Base-by-base conservation (phyloP, 148 eudicot species). In the Camellia granthamiana region DNA sequence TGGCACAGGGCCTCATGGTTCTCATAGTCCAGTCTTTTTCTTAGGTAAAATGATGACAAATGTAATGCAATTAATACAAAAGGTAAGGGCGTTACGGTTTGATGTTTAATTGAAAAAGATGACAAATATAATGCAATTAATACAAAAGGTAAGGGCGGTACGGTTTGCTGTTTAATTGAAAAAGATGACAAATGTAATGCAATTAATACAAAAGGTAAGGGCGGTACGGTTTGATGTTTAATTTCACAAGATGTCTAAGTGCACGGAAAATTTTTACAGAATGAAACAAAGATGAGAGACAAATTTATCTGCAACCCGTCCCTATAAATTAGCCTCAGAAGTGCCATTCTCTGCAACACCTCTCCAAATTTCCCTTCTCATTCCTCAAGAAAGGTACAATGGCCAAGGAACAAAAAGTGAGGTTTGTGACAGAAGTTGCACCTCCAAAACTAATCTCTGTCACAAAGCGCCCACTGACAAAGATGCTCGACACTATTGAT, bases 341-440 rank as follows among this genome's bases (percentile, higher is more conserved):
- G 42, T 3, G 44, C 62, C 16, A 7, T 55, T 73, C 76, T 73
- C 76, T 13, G 49, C 62, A 54, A 30, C 44, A 73, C 12, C 62
- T 73, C 61, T 55, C 44, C 18, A 1, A 19, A 23, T 9, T 47
- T 21, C 75, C 54, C 59, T 44, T 58, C 76, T 30, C 42, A 60
- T 43, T 13, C 54, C 8, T 7, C n/a, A 49, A 16, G 41, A 10
- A 3, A 10, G 15, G 13, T 55, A 18, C 61, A 72, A 87, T 89
- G 91, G 87, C 85, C 11, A 82, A 86, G 65, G 78, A 82, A 15
- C 80, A 21, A 42, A 84, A 77, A 46, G 70, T 83, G 43, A 81
- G 88, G 77, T 84, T 90, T 49, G 30, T 80, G 12, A 84, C 83
- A 54, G 92, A 90, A 82, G 89, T 88, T 71, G 89, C 88, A 79